Conservation (phyloP, 2,329 filamentous ascomycete species). For the Endoconidiophora polonica region DNA sequence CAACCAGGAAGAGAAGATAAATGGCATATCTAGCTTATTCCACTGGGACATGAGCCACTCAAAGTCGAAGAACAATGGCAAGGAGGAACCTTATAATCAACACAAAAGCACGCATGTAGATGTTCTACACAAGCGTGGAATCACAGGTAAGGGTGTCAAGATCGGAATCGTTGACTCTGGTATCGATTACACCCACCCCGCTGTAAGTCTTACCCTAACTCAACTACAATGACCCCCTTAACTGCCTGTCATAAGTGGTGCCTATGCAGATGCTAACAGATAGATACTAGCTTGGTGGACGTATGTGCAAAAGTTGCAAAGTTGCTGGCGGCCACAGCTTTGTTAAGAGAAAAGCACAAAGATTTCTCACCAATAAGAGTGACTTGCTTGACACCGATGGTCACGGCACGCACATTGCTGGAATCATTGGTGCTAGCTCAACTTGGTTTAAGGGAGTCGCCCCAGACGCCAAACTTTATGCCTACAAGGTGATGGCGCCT, state of each 20-base stretch:
- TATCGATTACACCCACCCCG: conserved; percentile 22
- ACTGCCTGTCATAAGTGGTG: background rate
- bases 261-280: background rate
- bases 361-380: background rate
- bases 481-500: conserved; percentile 9
- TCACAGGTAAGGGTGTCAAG: conserved; percentile 23
- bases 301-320: conserved; percentile 23
- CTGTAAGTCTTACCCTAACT: conserved; percentile 2
- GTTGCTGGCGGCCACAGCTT: conserved; percentile 24
- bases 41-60: conserved; percentile 11
- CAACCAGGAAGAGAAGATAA: too few relatives aligned
- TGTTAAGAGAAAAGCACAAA: conserved; percentile 16
- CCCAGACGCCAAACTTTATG: conserved; percentile 15
- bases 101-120: conserved; percentile 21
- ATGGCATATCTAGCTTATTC: too few relatives aligned
- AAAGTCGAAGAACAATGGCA: conserved; percentile 17
- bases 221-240: too few relatives aligned
- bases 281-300: conserved; percentile 21
- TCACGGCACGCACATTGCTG: conserved; percentile 22
- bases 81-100: too few relatives aligned
- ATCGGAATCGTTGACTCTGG: conserved; percentile 26
- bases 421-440: conserved; percentile 15
- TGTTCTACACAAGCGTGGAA: conserved; percentile 22
- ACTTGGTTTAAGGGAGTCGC: conserved; percentile 15
- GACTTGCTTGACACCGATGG: conserved; percentile 13